These are phyloP conservation scores for Biscogniauxia sp. DNA, from an alignment of 2,329 filamentous ascomycete genomes.

Conservation along the genomic window DNA sequence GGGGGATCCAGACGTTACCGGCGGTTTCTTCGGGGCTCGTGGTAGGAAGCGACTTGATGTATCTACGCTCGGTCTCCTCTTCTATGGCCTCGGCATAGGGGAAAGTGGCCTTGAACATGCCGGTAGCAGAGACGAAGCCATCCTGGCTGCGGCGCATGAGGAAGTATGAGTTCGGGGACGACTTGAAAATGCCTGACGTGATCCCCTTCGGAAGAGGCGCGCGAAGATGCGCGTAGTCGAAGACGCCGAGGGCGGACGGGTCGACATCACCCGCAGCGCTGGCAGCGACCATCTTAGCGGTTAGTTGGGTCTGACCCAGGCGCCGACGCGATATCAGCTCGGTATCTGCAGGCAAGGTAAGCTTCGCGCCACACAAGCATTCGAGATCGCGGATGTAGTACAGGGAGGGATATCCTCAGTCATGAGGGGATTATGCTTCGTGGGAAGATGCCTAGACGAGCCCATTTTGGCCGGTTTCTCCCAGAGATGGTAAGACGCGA, in stretches of 20 bases:
- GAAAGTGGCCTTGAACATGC: conserved; percentile 91
- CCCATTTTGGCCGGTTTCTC: conserved; percentile 35
- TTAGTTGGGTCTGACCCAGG: conserved; percentile 88
- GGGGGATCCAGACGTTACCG: conserved; percentile 94
- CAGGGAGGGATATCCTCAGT: conserved; percentile 61
- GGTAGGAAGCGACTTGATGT: conserved; percentile 77
- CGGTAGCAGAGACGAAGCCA: conserved; percentile 80
- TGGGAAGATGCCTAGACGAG: conserved; percentile 50
- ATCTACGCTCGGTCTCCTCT: conserved; percentile 73
- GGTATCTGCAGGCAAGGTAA: conserved; percentile 48
- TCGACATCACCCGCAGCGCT: conserved; percentile 70
- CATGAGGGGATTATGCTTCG: conserved; percentile 64
- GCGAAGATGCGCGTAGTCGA: conserved; percentile 94
- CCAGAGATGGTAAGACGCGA: conserved; percentile 4
- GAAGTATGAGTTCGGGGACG: conserved; percentile 89
- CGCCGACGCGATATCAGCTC: conserved; percentile 81
- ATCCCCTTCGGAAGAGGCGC: conserved; percentile 91
- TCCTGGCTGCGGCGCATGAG: conserved; percentile 89
- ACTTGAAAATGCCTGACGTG: conserved; percentile 88
- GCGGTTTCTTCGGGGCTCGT: conserved; percentile 91
- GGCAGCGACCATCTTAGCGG: conserved; percentile 75
- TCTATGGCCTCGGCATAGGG: conserved; percentile 72
- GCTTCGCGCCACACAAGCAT: conserved; percentile 5
- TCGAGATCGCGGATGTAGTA: conserved; percentile 38
- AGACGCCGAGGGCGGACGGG: conserved; percentile 71